These are phyloP conservation scores for Aureobasidium namibiae DNA, from an alignment of 2,329 filamentous ascomycete genomes.

Conservation along the genomic window DNA sequence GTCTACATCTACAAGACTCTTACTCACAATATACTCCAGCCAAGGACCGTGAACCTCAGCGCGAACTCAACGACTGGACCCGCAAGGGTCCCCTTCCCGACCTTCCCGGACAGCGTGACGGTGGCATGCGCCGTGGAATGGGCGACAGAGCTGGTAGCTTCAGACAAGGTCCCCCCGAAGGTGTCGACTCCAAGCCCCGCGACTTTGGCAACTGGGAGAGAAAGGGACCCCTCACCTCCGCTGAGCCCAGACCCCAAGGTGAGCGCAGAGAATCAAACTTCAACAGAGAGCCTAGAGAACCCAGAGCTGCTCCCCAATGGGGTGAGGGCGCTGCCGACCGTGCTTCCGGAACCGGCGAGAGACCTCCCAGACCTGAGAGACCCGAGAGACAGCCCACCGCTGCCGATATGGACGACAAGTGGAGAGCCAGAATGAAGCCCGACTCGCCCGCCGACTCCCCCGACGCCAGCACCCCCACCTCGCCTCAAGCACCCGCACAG, in stretches of 20 bases:
- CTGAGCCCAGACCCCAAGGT: slow-evolving; percentile 22
- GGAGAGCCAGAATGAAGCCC: slow-evolving; percentile 87
- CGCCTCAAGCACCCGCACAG: slow-evolving; percentile 55
- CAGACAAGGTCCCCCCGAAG: slow-evolving; percentile 53
- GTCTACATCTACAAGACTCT: not conserved
- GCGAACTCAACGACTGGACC: slow-evolving; percentile 84
- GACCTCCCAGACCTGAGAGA: slow-evolving; percentile 50
- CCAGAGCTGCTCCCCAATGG: slow-evolving; percentile 61
- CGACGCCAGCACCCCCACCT: slow-evolving; percentile 66
- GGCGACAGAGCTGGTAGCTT: slow-evolving; percentile 40
- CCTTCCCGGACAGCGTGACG: slow-evolving; percentile 45
- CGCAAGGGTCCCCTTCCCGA: slow-evolving; percentile 84
- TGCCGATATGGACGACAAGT: slow-evolving; percentile 86
- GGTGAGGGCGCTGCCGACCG: slow-evolving; percentile 46
- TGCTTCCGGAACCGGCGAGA: slow-evolving; percentile 67
- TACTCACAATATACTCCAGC: slow-evolving; percentile 43
- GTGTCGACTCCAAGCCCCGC: slow-evolving; percentile 62
- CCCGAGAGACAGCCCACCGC: slow-evolving; percentile 63
- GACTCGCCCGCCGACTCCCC: slow-evolving; percentile 59
- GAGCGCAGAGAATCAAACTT: slow-evolving; percentile 7
- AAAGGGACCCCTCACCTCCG: slow-evolving; percentile 78
- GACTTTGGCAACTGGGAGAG: slow-evolving; percentile 92
- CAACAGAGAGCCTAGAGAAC: slow-evolving; percentile 23
- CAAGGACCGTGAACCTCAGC: slow-evolving; percentile 73
- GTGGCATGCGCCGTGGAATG: slow-evolving; percentile 44